Conservation (phyloP, 257 asterid species). For the Thymus quinquecostatus region DNA sequence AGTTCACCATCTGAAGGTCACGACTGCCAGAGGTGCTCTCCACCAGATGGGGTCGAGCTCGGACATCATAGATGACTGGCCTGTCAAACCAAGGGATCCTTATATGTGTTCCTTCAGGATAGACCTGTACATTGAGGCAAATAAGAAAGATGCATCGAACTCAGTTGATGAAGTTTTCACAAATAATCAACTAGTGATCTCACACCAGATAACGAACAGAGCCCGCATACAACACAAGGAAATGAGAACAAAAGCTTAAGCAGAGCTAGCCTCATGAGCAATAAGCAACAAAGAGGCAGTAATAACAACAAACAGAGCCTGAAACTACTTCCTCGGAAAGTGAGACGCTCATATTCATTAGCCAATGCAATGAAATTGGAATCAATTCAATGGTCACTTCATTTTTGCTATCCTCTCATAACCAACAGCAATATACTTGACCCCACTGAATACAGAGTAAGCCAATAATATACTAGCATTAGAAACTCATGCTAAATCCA, state of each 20-base stretch:
- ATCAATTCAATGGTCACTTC: background rate
- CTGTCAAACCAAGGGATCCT: conserved; percentile 89
- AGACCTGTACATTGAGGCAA: conserved; percentile 48
- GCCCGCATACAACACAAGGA: background rate
- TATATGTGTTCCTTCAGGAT: conserved; percentile 88
- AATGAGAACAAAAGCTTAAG: background rate
- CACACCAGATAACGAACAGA: conserved; percentile 6
- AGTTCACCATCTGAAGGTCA: conserved; percentile 87
- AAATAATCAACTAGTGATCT: conserved; percentile 9
- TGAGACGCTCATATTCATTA: background rate
- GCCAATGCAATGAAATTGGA: background rate
- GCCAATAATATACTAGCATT: background rate
- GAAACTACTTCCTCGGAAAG: background rate
- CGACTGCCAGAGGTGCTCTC: conserved; percentile 97
- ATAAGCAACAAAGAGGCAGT: background rate
- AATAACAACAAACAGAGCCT: background rate
- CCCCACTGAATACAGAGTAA: background rate
- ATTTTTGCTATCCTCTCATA: background rate
- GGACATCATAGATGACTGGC: conserved; percentile 80
- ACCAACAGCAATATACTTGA: background rate
- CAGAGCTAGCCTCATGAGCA: background rate
- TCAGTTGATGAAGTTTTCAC: background rate
- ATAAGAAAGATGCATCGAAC: conserved; percentile 1
- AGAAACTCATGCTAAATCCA: background rate
- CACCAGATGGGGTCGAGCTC: conserved; percentile 87